Percentiles rank a stretch among this genome's conserved stretches.
Conservation (phyloP, 805 yeast genomes). For the Debaryomyces prosopidis region DNA sequence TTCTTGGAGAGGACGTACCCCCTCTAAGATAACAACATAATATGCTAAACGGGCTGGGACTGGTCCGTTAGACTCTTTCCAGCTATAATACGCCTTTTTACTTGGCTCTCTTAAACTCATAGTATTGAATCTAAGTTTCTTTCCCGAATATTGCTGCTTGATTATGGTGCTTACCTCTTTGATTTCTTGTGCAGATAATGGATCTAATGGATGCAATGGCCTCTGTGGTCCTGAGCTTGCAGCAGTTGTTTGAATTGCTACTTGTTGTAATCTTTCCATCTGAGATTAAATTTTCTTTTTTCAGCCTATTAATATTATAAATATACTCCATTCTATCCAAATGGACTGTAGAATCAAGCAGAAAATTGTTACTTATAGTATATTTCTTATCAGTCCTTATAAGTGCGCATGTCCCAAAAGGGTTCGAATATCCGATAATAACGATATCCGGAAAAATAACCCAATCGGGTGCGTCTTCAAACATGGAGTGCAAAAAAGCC, state of each 20-base stretch:
- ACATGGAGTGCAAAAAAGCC: no score
- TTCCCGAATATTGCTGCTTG: constrained; percentile 47
- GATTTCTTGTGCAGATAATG: constrained; percentile 64
- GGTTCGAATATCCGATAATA: no score
- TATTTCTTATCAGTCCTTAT: no score
- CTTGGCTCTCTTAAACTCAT: constrained; percentile 72
- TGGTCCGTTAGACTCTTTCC: constrained; percentile 65
- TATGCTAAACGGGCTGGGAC: constrained; percentile 69
- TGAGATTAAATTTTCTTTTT: background rate
- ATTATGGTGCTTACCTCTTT: constrained; percentile 54
- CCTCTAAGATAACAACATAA: constrained; percentile 60
- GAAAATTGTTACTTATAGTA: no score
- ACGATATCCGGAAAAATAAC: no score
- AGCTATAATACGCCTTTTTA: constrained; percentile 59
- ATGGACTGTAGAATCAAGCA: no score
- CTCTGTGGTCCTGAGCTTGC: constrained; percentile 52
- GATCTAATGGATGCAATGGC: constrained; percentile 72
- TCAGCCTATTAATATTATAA: no score
- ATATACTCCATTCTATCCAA: no score
- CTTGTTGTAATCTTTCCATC: constrained; percentile 68
- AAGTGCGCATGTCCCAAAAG: no score
- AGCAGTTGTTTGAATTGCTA: constrained; percentile 62
- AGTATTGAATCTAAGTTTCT: constrained; percentile 59
- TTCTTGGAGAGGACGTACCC: constrained; percentile 64
- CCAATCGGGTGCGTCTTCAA: no score